A percentile compares a stretch with the other conserved stretches of the same genome.
Evolutionary conservation across 2,329 filamentous ascomycete genomes (phyloP).

Genomic region (Sordariomycetes sp.): DNA sequence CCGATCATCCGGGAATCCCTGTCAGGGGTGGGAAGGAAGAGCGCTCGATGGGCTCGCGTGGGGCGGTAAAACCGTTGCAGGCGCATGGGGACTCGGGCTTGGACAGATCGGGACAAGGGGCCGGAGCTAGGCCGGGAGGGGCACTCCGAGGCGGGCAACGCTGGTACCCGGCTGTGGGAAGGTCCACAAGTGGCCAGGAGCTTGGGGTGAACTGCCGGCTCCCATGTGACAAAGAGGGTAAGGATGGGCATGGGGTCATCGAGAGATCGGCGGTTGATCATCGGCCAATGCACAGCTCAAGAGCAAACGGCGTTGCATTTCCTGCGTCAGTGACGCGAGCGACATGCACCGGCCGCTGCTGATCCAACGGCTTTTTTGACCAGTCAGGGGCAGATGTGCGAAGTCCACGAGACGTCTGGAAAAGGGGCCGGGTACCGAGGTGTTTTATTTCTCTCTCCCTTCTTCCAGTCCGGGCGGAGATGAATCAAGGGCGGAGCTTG

Average conservation of each 20-base stretch:
- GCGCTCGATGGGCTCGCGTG: neutral
- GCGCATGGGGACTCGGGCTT: neutral
- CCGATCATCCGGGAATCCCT: neutral
- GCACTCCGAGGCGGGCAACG: neutral
- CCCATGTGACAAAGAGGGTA: neutral
- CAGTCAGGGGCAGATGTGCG: too few relatives aligned
- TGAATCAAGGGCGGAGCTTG: too few relatives aligned
- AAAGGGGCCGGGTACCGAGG: too few relatives aligned
- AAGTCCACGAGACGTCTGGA: too few relatives aligned
- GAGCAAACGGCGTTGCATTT: neutral
- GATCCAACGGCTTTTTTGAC: neutral
- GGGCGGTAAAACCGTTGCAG: neutral
- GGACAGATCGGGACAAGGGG: neutral
- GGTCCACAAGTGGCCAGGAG: neutral
- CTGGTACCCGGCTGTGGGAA: neutral
- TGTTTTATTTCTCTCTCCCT: too few relatives aligned
- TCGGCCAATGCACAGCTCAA: neutral
- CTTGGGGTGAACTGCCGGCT: neutral
- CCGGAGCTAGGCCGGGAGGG: neutral
- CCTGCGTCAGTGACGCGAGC: neutral
- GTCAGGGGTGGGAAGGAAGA: too few relatives aligned
- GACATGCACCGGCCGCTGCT: neutral
- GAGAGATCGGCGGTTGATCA: neutral
- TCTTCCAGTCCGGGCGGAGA: too few relatives aligned
- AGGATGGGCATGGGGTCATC: neutral